Percentiles rank a stretch among this genome's conserved stretches.
Evolutionary conservation across 1,139 yeast species (phyloP).

Genomic region (Entelexis paramagnoliae): DNA sequence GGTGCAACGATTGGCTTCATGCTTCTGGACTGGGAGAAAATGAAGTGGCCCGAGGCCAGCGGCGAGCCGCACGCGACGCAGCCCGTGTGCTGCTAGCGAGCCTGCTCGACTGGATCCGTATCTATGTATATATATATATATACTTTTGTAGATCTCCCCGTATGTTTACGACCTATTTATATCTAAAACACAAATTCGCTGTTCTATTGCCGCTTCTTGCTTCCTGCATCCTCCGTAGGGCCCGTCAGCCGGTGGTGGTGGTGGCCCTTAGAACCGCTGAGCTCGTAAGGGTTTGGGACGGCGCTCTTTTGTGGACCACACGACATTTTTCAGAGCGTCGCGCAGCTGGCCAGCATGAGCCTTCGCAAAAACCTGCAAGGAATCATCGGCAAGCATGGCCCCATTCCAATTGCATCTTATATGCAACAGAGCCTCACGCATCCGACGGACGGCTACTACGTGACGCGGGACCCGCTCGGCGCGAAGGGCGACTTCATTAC

Average conservation of each 20-base stretch:
- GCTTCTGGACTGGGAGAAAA: conserved; percentile 27
- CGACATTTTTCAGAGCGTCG: neutral
- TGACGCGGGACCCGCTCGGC: conserved; percentile 67
- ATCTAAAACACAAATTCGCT: too few relatives aligned
- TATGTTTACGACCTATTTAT: too few relatives aligned
- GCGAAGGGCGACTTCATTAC: conserved; percentile 67
- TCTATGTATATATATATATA: too few relatives aligned
- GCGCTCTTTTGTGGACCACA: neutral
- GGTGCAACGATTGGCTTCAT: conserved; percentile 53
- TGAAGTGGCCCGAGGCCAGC: neutral
- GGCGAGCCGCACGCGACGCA: neutral
- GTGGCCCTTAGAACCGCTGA: too few relatives aligned
- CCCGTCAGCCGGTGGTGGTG: too few relatives aligned
- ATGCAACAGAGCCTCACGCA: conserved; percentile 79
- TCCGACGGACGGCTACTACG: conserved; percentile 70
- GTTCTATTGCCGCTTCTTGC: too few relatives aligned
- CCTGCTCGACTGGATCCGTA: too few relatives aligned
- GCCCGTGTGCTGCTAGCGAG: conserved; percentile 7
- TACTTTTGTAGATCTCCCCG: too few relatives aligned
- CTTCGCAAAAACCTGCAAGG: conserved; percentile 19
- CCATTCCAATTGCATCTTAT: conserved; percentile 59
- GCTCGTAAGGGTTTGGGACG: neutral
- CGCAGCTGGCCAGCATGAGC: neutral
- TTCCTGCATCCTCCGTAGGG: too few relatives aligned
- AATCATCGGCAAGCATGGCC: conserved; percentile 61